Percentiles rank a stretch among this genome's conserved stretches.
Evolutionary conservation across 2,329 filamentous ascomycete species (phyloP).

Genomic region (Fusarium neocosmosporiellum): DNA sequence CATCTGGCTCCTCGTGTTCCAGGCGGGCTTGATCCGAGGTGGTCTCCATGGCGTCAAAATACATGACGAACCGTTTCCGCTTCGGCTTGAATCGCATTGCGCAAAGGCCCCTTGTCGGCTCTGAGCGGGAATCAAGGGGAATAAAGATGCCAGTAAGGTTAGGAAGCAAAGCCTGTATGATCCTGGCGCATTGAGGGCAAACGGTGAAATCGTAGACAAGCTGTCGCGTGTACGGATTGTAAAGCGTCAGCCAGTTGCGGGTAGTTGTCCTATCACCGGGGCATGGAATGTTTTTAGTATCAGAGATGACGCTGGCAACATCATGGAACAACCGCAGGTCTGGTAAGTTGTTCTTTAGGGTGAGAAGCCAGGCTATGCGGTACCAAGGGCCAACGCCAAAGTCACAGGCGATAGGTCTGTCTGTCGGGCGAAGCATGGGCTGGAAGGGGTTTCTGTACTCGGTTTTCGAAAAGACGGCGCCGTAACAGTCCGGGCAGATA

Average conservation of each 20-base stretch:
- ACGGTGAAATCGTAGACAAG: slow-evolving; percentile 78
- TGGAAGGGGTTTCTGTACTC: slow-evolving; percentile 75
- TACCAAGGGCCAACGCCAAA: slow-evolving; percentile 84
- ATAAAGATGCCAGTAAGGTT: slow-evolving; percentile 75
- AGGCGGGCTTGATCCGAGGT: slow-evolving; percentile 63
- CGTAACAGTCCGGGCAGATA: slow-evolving; percentile 85
- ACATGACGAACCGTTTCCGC: slow-evolving; percentile 66
- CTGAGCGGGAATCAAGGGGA: slow-evolving; percentile 58
- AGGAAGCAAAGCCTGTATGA: slow-evolving; percentile 79
- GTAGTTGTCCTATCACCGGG: slow-evolving; percentile 64
- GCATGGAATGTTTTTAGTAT: slow-evolving; percentile 66
- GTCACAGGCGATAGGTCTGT: slow-evolving; percentile 75
- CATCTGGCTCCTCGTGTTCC: slow-evolving; percentile 62
- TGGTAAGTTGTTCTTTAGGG: slow-evolving; percentile 73
- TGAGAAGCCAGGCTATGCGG: slow-evolving; percentile 85
- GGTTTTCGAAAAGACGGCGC: slow-evolving; percentile 74
- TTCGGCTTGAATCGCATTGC: slow-evolving; percentile 71
- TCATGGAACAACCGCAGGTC: slow-evolving; percentile 77
- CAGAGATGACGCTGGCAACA: slow-evolving; percentile 68
- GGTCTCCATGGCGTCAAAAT: slow-evolving; percentile 71
- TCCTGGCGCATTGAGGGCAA: slow-evolving; percentile 79
- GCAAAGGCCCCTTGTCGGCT: slow-evolving; percentile 68
- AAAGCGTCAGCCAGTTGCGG: slow-evolving; percentile 80
- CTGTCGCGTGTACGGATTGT: slow-evolving; percentile 72
- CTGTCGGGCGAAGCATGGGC: slow-evolving; percentile 66